phyloP scores from a whole-genome alignment of 805 yeast species.

The Kodamaea hsintzibuensis region DNA sequence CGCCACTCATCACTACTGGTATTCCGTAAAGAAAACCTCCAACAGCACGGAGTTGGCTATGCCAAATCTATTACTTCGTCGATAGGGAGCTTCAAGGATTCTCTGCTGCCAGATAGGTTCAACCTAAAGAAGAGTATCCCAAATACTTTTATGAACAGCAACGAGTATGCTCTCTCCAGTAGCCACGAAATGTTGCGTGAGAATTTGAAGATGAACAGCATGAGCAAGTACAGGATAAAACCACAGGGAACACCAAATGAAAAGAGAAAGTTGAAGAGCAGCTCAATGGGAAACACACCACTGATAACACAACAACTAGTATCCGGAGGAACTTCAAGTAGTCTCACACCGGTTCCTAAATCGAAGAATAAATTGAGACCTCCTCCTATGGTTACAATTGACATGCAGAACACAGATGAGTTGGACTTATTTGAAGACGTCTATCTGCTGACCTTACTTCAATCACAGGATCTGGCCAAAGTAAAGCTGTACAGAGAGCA shows the following conservation, averaged over 20 bases:
- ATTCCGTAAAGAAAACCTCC: slow-evolving; percentile 7
- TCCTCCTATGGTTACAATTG: slow-evolving; percentile 40
- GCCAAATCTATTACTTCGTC: slow-evolving; percentile 21
- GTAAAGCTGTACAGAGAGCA: slow-evolving; percentile 53
- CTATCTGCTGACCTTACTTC: slow-evolving; percentile 41
- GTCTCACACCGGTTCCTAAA: background rate
- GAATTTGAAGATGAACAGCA: background rate
- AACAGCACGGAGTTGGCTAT: slow-evolving; percentile 8
- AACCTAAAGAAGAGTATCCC: slow-evolving; percentile 18
- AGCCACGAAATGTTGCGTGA: background rate
- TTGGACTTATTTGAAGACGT: slow-evolving; percentile 48
- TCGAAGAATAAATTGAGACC: slow-evolving; percentile 12
- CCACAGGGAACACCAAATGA: background rate
- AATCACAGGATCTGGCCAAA: slow-evolving; percentile 35
- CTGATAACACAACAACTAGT: background rate
- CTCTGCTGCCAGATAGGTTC: slow-evolving; percentile 5
- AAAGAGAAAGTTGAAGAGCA: slow-evolving; percentile 3
- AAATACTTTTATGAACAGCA: background rate
- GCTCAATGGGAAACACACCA: background rate
- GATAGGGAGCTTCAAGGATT: slow-evolving; percentile 17
- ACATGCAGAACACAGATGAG: slow-evolving; percentile 46
- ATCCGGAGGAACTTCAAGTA: background rate
- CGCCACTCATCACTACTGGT: slow-evolving; percentile 13
- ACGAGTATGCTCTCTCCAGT: background rate
- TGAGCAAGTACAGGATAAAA: slow-evolving; percentile 3